Evolutionary conservation across 108 stramenopile genomes (phyloP), one percentile per base, ranked within the genome.

Genomic region (Fragilaria crotonensis): DNA sequence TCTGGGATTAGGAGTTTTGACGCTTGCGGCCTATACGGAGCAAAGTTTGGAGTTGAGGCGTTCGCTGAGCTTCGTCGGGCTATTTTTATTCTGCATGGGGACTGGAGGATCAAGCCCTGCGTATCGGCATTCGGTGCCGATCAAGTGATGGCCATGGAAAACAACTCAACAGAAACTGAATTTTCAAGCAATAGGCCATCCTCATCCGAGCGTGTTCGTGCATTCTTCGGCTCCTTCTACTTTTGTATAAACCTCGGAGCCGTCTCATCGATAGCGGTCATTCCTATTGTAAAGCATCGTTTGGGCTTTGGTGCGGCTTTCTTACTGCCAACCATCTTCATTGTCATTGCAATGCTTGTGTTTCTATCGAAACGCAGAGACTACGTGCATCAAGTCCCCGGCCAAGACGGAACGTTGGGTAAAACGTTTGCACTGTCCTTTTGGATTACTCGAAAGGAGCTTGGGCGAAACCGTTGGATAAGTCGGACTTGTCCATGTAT

Each of bases 81-180:
- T 86, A 19, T 54, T 76, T 25, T 53, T 80, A 18, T 54, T 78
- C 5, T 81, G 80, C 47, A 26, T 76, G 7, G 85, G 85, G 28
- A 82, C 85, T 1, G 85, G 85, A n/a, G 85, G 26, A 86, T 86
- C 76, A 86, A 86, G 54, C 85, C 85, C 30, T 86, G 85, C 57
- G 84, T 86, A 23, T 66, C 67, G 18, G 58, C 73, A 22, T 86
- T 86, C 66, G 85, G 85, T 44, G 85, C 85, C 3, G 79, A 82
- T 64, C 85, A 86, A 62, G 62, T 79, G 1, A 57, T 32, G 21
- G 30, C 54, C 49, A n/a, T 27, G 50, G 19, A 54, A 9, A 32
- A 58, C 17, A 31, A 5, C 19, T 36, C 23, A 17, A 25, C 23
- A 52, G 51, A 52, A 4, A 48, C 33, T 21, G 60, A 54, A 22